phyloP scores from a whole-genome alignment of 805 yeast species.

The Schwanniomyces occidentalis region DNA sequence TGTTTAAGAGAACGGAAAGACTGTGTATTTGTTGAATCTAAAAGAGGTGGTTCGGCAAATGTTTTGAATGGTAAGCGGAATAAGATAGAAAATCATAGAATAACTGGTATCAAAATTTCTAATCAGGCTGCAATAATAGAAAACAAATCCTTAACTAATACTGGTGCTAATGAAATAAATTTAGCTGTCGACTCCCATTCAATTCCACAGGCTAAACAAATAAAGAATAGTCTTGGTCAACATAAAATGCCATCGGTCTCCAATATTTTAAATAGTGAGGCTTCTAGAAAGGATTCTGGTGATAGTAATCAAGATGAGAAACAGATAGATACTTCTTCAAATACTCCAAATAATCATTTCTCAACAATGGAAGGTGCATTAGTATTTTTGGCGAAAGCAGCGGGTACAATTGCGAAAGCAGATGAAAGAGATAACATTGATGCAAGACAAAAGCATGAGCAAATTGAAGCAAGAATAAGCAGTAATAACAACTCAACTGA shows the following conservation, averaged over 20 bases:
- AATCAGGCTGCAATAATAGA: too few species aligned
- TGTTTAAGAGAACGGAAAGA: conserved; percentile 81
- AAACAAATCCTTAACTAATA: neutral
- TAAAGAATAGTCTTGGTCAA: neutral
- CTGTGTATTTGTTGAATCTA: conserved; percentile 61
- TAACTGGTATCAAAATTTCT: neutral
- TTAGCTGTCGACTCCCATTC: neutral
- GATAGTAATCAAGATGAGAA: neutral
- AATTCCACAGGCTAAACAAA: neutral
- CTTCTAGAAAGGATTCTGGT: neutral
- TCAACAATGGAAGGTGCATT: conserved; percentile 60
- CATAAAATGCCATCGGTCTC: conserved; percentile 14
- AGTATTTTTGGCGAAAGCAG: conserved; percentile 74
- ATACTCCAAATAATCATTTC: conserved; percentile 23
- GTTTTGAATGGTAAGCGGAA: conserved; percentile 51
- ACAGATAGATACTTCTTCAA: neutral
- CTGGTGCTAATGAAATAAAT: neutral
- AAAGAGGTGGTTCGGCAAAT: conserved; percentile 29
- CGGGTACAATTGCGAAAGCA: conserved; percentile 71
- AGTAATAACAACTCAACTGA: neutral
- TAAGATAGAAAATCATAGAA: conserved; percentile 38
- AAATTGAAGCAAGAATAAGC: conserved; percentile 32
- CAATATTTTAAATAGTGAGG: conserved; percentile 13
- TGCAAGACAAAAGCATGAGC: conserved; percentile 50
- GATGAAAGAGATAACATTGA: conserved; percentile 63